Base-by-base conservation (phyloP, 129 eudicot genomes). In the Cynara cardunculus region DNA sequence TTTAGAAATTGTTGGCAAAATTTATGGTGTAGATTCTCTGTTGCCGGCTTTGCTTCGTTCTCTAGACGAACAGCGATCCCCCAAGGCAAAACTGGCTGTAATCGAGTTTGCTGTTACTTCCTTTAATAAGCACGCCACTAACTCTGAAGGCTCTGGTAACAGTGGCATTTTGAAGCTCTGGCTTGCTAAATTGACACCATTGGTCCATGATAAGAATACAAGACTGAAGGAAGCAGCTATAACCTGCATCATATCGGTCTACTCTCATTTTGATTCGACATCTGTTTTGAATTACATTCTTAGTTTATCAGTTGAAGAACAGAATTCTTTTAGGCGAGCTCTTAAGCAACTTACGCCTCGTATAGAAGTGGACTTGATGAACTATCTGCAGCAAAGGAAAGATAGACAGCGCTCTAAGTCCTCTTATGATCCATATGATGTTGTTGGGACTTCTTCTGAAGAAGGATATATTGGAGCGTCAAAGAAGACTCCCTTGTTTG, bases 281-380 rank as follows among this genome's bases (percentile, higher is more conserved):
- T 83, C 91, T 12, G 99, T 95, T 32, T 87, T 95, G 80, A 95
- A 92, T 78, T 92, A 79, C 72, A 92, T 95, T 62, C 89, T 95
- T 78, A 90, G 97, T 84, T 88, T 95, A 86, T 92, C 99, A 21
- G 89, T 95, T 84, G 97, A 95, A 83, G 99, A 90, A 68, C 97
- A 95, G 71, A 95, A 95, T 84, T 90, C 97, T 64, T 85, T 95
- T 84, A 91, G 99, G 84, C 89, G 99, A 77, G 96, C 97, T 14
- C 94, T 95, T 31, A 95, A 95, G 78, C 97, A 92, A 84, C 90
- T 88, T 44, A 95, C 99, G 5, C 99, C 99, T 78, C 97, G 99
- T 73, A 95, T 95, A 53, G 99, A 95, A 86, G 99, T 95, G n/a
- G 99, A 95, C 59, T 89, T 95, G 81, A 95, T 95, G 99, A 95